Conservation (phyloP, 768 basidiomycete genomes). For the Podaxis sp. region DNA sequence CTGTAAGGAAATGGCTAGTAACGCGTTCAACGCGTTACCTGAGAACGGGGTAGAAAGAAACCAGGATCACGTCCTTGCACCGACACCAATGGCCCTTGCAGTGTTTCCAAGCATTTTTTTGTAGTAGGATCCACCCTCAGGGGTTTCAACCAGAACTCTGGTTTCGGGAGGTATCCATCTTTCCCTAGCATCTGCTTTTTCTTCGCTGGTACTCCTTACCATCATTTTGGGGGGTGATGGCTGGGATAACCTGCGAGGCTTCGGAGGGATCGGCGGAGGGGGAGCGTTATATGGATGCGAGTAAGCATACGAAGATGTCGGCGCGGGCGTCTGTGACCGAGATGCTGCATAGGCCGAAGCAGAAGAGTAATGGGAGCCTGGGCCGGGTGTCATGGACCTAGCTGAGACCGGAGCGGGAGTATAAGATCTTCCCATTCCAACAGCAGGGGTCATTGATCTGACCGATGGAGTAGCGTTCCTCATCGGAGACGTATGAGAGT, state of each 20-base stretch:
- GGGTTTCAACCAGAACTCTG: slow-evolving; percentile 12
- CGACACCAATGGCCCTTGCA: slow-evolving; percentile 7
- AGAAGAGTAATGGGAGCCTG: slow-evolving; percentile 9
- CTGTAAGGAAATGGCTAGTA: background rate
- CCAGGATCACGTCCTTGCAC: slow-evolving; percentile 5
- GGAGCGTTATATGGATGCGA: slow-evolving; percentile 25
- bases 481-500: slow-evolving; percentile 24
- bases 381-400: slow-evolving; percentile 19
- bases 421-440: slow-evolving; percentile 9
- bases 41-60: background rate
- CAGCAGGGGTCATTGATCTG: slow-evolving; percentile 8
- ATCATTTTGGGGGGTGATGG: slow-evolving; percentile 57
- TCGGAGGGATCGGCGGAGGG: slow-evolving; percentile 30
- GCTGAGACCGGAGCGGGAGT: slow-evolving; percentile 18
- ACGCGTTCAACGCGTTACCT: background rate
- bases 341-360: slow-evolving; percentile 19
- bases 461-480: slow-evolving; percentile 12
- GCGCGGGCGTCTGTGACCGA: slow-evolving; percentile 40
- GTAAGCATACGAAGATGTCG: slow-evolving; percentile 32
- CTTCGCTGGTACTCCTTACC: slow-evolving; percentile 58
- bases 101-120: slow-evolving; percentile 12
- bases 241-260: slow-evolving; percentile 46
- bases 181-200: slow-evolving; percentile 57
- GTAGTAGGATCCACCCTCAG: slow-evolving; percentile 16
- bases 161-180: slow-evolving; percentile 54